These are phyloP conservation scores for Gossypium anomalum DNA, from an alignment of 345 rosid genomes.

Conservation along the genomic window DNA sequence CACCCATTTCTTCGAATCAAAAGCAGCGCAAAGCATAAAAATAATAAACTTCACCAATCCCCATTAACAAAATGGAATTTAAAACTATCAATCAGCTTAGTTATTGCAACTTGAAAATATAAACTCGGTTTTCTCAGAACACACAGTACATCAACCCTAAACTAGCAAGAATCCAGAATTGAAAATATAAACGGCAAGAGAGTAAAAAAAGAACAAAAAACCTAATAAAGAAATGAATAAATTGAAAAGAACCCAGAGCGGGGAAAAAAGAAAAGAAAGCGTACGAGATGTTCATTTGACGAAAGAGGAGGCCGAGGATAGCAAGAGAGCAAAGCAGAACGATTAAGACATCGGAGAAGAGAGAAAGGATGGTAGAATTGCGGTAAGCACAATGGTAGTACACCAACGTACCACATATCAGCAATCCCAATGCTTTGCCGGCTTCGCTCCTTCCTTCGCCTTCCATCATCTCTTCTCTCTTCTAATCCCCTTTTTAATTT, in stretches of 20 bases:
- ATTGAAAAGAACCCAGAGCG: background rate
- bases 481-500: background rate
- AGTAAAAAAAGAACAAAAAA: background rate
- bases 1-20: background rate
- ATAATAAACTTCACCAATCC: background rate
- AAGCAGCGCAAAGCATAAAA: background rate
- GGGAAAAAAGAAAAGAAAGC: conserved; percentile 9
- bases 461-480: conserved; percentile 14
- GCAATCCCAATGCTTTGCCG: conserved; percentile 54
- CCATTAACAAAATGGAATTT: background rate
- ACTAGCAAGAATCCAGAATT: too few species aligned
- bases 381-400: conserved; percentile 86
- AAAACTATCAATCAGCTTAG: background rate
- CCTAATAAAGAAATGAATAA: background rate
- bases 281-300: conserved; percentile 88
- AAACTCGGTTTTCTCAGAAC: background rate
- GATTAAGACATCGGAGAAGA: conserved; percentile 81
- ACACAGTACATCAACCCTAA: background rate
- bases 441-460: conserved; percentile 39
- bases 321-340: conserved; percentile 98
- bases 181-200: background rate
- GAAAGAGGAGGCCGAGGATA: conserved; percentile 96
- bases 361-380: conserved; percentile 71
- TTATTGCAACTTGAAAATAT: background rate
- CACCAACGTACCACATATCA: conserved; percentile 63